Conservation (phyloP, 2,329 filamentous ascomycete genomes). For the Epichloe elymi region DNA sequence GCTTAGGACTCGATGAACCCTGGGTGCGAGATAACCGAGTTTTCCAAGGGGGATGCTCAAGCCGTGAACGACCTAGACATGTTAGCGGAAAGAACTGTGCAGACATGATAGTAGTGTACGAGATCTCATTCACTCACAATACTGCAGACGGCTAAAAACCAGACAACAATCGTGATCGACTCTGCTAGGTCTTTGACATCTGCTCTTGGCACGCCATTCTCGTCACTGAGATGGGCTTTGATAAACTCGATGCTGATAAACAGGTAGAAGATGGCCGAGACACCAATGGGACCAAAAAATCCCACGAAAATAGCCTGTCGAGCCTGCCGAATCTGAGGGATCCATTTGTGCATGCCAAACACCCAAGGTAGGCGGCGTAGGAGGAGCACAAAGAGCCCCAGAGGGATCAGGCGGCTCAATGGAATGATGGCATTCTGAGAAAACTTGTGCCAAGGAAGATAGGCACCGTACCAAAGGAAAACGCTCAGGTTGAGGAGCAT, state of each 20-base stretch:
- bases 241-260: conserved; percentile 72
- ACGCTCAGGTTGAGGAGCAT: conserved; percentile 84
- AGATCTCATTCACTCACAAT: conserved; percentile 43
- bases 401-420: conserved; percentile 55
- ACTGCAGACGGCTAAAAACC: conserved; percentile 76
- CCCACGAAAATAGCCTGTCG: conserved; percentile 75
- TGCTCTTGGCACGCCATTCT: conserved; percentile 44
- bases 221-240: conserved; percentile 30
- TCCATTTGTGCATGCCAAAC: conserved; percentile 57
- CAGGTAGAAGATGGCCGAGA: conserved; percentile 82
- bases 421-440: conserved; percentile 53
- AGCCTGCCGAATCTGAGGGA: conserved; percentile 64
- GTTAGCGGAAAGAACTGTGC: not conserved
- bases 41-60: conserved; percentile 69
- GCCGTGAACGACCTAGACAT: conserved; percentile 54
- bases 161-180: conserved; percentile 59
- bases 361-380: conserved; percentile 68
- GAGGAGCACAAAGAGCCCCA: conserved; percentile 66
- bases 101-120: conserved; percentile 14
- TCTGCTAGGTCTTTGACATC: conserved; percentile 57
- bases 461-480: conserved; percentile 83
- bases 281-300: conserved; percentile 82
- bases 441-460: conserved; percentile 70
- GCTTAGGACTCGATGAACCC: conserved; percentile 29
- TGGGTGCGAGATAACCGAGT: conserved; percentile 49